Evolutionary conservation across 305 asterid species (phyloP).

Genomic region (Fraxinus floribunda): DNA sequence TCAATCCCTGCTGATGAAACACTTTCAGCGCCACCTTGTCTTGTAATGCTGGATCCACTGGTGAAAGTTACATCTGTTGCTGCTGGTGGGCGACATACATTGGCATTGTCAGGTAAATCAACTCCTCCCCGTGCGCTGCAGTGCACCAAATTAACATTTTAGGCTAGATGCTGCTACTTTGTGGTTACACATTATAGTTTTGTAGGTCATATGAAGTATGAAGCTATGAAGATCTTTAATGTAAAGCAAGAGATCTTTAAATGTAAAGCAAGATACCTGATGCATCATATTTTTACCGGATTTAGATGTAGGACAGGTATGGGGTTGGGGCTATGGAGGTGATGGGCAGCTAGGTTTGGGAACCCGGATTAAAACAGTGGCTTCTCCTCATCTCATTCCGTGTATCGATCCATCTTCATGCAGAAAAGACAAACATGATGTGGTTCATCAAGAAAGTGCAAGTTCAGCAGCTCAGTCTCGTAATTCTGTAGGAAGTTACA

Average conservation of each 20-base stretch:
- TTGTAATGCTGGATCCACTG: conserved; percentile 55
- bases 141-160: conserved; percentile 15
- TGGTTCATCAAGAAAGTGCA: conserved; percentile 24
- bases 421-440: conserved; percentile 29
- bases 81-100: conserved; percentile 77
- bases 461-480: conserved; percentile 22
- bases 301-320: conserved; percentile 67
- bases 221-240: conserved; percentile 50
- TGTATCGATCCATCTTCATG: conserved; percentile 37
- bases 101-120: conserved; percentile 56
- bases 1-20: conserved; percentile 49
- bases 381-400: conserved; percentile 57
- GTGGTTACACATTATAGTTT: conserved; percentile 49
- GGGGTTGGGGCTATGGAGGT: conserved; percentile 69
- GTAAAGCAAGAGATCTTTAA: conserved; percentile 48
- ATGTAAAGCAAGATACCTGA: conserved; percentile 56
- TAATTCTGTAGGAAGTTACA: conserved; percentile 34
- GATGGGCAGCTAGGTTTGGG: conserved; percentile 62
- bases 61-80: conserved; percentile 64
- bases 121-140: conserved; percentile 20
- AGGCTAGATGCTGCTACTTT: conserved; percentile 28
- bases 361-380: conserved; percentile 48
- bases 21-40: conserved; percentile 63
- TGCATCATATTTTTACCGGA: conserved; percentile 57
- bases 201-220: conserved; percentile 61